Percentiles rank a stretch among this genome's conserved stretches.
Evolutionary conservation across 2,329 filamentous ascomycete genomes (phyloP).

Genomic region (Diaporthe caulivora): DNA sequence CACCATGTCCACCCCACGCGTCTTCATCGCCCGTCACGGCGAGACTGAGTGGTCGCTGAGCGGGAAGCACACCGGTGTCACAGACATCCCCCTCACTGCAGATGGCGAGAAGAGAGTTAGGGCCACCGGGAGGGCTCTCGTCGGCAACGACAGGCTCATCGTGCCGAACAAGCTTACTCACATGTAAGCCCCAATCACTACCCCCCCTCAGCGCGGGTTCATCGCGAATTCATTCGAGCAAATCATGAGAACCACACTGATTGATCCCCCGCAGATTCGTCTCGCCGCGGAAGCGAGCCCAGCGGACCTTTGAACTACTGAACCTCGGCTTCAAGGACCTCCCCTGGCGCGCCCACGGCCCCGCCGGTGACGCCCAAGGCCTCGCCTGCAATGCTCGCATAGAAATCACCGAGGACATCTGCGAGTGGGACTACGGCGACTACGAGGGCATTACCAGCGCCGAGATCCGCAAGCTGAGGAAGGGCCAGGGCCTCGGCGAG

Average conservation of each 20-base stretch:
- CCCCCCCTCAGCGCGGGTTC: background rate
- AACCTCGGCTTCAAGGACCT: slow-evolving; percentile 78
- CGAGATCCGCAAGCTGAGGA: slow-evolving; percentile 72
- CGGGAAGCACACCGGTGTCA: slow-evolving; percentile 84
- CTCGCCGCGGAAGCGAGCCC: slow-evolving; percentile 85
- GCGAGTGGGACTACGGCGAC: slow-evolving; percentile 89
- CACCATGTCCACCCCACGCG: slow-evolving; percentile 70
- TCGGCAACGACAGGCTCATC: slow-evolving; percentile 87
- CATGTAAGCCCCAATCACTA: slow-evolving; percentile 68
- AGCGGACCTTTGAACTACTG: slow-evolving; percentile 90
- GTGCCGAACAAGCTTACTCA: slow-evolving; percentile 85
- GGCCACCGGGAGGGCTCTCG: slow-evolving; percentile 84
- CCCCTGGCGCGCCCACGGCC: slow-evolving; percentile 74
- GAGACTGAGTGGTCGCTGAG: slow-evolving; percentile 96
- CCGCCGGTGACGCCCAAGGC: slow-evolving; percentile 48
- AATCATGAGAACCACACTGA: slow-evolving; percentile 29
- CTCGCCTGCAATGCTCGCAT: slow-evolving; percentile 70
- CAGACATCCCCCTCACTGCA: slow-evolving; percentile 87
- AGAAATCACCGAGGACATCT: slow-evolving; percentile 77
- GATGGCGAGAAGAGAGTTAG: slow-evolving; percentile 83
- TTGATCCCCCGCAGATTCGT: slow-evolving; percentile 72
- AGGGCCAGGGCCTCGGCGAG: slow-evolving; percentile 66
- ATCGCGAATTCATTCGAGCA: background rate
- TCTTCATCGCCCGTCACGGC: slow-evolving; percentile 89
- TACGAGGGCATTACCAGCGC: slow-evolving; percentile 85